Evolutionary conservation across 352 stramenopile species (phyloP).

Genomic region (Thraustochytrium striatum): DNA sequence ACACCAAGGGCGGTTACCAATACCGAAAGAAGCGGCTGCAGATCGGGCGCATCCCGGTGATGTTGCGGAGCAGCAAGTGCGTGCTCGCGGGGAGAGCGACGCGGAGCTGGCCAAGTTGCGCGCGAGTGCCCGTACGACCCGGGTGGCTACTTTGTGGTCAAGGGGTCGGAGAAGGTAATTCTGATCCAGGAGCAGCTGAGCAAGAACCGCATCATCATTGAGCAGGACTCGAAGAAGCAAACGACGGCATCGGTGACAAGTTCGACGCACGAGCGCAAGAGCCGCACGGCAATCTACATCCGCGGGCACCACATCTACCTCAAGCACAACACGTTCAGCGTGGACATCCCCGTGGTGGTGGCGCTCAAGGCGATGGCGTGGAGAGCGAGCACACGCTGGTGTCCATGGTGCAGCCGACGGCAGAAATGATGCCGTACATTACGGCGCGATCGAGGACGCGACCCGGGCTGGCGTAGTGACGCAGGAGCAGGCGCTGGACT

Average conservation of each 20-base stretch:
- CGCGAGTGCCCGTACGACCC: conserved; percentile 99
- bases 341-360: conserved; percentile 53
- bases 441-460: conserved; percentile 17
- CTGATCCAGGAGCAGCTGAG: conserved; percentile 98
- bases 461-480: conserved; percentile 31
- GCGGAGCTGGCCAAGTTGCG: conserved; percentile 87
- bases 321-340: conserved; percentile 93
- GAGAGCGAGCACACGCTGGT: conserved; percentile 16
- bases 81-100: conserved; percentile 89
- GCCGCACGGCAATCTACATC: conserved; percentile 90
- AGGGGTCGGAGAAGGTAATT: conserved; percentile 97
- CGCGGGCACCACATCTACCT: conserved; percentile 94
- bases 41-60: conserved; percentile 95
- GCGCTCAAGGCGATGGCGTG: conserved; percentile 41
- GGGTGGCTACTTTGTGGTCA: conserved; percentile 99
- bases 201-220: conserved; percentile 99
- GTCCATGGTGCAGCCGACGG: not conserved
- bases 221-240: conserved; percentile 87
- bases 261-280: conserved; percentile 98
- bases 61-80: conserved; percentile 94
- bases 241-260: conserved; percentile 91
- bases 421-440: not conserved
- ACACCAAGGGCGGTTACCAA: conserved; percentile 93
- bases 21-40: conserved; percentile 85
- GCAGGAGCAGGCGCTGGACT: conserved; percentile 78